Percentiles rank a stretch among this genome's conserved stretches.
Conservation (phyloP, 306 rosid species). For the Trichosanthes truncata region DNA sequence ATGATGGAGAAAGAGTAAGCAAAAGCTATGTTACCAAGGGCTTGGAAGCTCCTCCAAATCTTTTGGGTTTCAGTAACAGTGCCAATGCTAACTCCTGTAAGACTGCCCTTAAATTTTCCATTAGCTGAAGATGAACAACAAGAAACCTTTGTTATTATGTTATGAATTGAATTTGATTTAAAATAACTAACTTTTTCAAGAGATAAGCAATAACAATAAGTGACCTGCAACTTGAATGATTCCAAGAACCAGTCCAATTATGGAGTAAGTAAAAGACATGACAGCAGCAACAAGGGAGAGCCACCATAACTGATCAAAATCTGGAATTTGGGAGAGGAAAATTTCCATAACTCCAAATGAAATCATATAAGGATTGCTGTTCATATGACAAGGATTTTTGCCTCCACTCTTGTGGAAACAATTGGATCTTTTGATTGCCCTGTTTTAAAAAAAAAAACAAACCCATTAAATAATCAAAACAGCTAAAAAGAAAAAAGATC, state of each 20-base stretch:
- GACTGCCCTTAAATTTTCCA: constrained; percentile 20
- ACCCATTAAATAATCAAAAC: not conserved
- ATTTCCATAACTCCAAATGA: constrained; percentile 47
- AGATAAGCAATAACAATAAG: not conserved
- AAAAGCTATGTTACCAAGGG: constrained; percentile 34
- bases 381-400: constrained; percentile 10
- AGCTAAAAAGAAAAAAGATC: not conserved
- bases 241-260: constrained; percentile 55
- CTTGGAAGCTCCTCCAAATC: constrained; percentile 33
- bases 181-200: not conserved
- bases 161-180: not conserved
- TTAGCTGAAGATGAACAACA: constrained; percentile 2
- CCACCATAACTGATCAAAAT: constrained; percentile 64
- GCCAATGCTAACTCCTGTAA: constrained; percentile 21
- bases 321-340: constrained; percentile 64
- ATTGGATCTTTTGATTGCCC: constrained; percentile 18
- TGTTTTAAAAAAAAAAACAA: not conserved
- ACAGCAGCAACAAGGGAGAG: constrained; percentile 63
- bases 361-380: constrained; percentile 33
- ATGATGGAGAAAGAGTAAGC: constrained; percentile 27
- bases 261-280: constrained; percentile 65
- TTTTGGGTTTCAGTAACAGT: constrained; percentile 17
- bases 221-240: constrained; percentile 18
- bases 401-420: constrained; percentile 14
- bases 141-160: not conserved